phyloP scores from a whole-genome alignment of 2,329 filamentous ascomycete species.

The Tolypocladium tropicale region DNA sequence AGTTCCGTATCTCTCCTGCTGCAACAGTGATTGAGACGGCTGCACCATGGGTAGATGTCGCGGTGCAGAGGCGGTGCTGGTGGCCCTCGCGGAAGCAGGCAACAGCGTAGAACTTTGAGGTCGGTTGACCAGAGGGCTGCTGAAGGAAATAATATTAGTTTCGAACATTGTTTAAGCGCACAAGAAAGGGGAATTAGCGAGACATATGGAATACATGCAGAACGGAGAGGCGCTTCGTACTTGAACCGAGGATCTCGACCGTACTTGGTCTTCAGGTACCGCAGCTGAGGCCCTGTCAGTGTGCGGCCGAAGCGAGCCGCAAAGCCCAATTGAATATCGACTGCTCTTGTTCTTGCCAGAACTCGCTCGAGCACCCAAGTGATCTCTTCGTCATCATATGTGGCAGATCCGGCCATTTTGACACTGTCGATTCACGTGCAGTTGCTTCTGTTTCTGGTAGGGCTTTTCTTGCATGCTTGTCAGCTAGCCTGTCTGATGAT shows the following conservation, averaged over 20 bases:
- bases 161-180: too few species aligned
- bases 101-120: not conserved
- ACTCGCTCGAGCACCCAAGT: constrained; percentile 20
- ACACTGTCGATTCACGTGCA: not conserved
- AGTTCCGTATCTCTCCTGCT: not conserved
- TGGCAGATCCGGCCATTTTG: constrained; percentile 22
- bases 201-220: too few species aligned
- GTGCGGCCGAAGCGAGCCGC: constrained; percentile 14
- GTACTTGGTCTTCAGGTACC: constrained; percentile 30
- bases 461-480: not conserved
- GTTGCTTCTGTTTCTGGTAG: not conserved
- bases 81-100: not conserved
- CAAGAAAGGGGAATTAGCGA: not conserved
- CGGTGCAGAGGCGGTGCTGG: not conserved
- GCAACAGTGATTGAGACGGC: not conserved
- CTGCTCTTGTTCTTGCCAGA: constrained; percentile 14
- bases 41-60: not conserved
- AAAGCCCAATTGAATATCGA: constrained; percentile 17
- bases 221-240: constrained; percentile 15
- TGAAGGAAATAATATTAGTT: too few species aligned
- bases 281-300: constrained; percentile 23
- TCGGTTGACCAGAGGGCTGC: not conserved
- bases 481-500: not conserved
- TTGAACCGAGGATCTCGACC: constrained; percentile 26
- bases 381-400: constrained; percentile 24